Base-by-base conservation (phyloP, 805 yeast species). In the Metschnikowia noctiluminum region DNA sequence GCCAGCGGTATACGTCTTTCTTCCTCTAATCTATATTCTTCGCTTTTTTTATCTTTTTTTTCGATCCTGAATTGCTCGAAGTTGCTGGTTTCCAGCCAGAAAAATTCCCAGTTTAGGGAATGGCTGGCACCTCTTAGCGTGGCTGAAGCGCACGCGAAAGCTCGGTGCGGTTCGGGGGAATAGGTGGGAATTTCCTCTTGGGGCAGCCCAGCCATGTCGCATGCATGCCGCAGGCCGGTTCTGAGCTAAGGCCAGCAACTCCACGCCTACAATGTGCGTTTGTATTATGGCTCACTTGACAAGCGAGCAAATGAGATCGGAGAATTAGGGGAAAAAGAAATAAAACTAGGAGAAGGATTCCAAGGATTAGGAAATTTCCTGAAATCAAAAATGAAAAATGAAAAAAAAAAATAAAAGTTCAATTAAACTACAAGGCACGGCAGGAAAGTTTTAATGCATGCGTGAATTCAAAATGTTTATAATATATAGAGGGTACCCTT, bases 201-300 rank as follows among this genome's bases (percentile, higher is more conserved):
- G 40, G 45, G 45, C 45, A 42, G 28, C 28, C 27, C 35, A 15
- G 40, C 45, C 28, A 28, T 35, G 10, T 28, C 40, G 32, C 32
- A 30, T 9, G 32, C 32, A 9, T 10, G 32, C 32, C 10, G 32
- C 32, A 12, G 13, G 32, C 32, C 13, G 12, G 13, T 30, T 30
- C 13, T 10, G 32, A 30, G 32, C 10, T 30, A 30, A 5, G 32
- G 21, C 32, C 32, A 30, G 32, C 32, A 30, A 30, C 32, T 12
- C 32, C 13, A 30, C 12, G 32, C 10, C 12, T 30, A 30, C 3
- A 30, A 12, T 30, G 32, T 12, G 12, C 10, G 6, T 10, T 30
- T 21, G 2, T 21, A 21, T 21, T 4, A 21, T 21, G 21, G 21
- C 21, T 21, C 21, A 21, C 32, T 30, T 30, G 12, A 30, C 32